These are phyloP conservation scores for Pythium dissotocum DNA, from an alignment of 352 stramenopile species.

Conservation along the genomic window DNA sequence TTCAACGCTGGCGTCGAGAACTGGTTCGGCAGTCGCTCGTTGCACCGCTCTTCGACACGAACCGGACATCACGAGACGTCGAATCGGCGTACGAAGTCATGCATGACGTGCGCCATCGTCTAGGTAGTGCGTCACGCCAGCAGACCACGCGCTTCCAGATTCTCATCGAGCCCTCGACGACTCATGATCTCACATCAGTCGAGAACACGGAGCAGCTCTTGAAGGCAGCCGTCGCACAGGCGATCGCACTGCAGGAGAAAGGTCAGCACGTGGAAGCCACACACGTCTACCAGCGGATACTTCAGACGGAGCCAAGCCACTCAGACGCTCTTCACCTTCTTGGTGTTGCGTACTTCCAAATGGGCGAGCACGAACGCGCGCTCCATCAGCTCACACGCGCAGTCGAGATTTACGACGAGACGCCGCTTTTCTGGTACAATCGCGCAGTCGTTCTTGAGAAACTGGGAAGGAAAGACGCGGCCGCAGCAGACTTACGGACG, in stretches of 20 bases:
- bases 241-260: slow-evolving; percentile 34
- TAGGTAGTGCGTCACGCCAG: background rate
- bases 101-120: slow-evolving; percentile 50
- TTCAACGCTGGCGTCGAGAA: slow-evolving; percentile 30
- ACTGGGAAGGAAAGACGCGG: background rate
- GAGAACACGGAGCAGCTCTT: slow-evolving; percentile 20
- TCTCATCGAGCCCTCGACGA: slow-evolving; percentile 36
- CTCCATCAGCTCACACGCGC: slow-evolving; percentile 29
- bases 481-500: slow-evolving; percentile 11
- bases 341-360: slow-evolving; percentile 28
- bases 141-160: slow-evolving; percentile 36
- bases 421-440: slow-evolving; percentile 25
- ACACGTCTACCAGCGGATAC: slow-evolving; percentile 45
- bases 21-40: slow-evolving; percentile 35
- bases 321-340: slow-evolving; percentile 54
- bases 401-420: slow-evolving; percentile 8
- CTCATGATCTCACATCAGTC: background rate
- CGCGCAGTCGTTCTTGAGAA: slow-evolving; percentile 18
- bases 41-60: slow-evolving; percentile 77
- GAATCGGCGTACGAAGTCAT: slow-evolving; percentile 71
- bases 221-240: slow-evolving; percentile 23
- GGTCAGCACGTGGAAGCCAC: slow-evolving; percentile 28
- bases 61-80: slow-evolving; percentile 52
- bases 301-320: slow-evolving; percentile 30
- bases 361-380: slow-evolving; percentile 19